Evolutionary conservation across 768 basidiomycete genomes (phyloP), one percentile per base, ranked within the genome.

Genomic region (Kwoniella dendrophila): DNA sequence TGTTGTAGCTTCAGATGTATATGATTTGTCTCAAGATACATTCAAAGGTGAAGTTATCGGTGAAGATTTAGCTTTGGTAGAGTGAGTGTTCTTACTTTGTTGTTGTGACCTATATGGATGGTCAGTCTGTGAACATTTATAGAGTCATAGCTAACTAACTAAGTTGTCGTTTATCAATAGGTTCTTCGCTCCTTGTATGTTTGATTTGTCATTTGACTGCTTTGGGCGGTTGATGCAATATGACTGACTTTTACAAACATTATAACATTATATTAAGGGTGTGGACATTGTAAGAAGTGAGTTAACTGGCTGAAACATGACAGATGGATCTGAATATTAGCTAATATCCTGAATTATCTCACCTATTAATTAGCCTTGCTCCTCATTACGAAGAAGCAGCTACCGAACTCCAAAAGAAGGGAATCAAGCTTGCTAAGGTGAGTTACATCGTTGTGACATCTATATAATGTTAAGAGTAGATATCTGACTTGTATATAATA

Each of bases 351-450:
- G 4, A 2, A 18, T 26, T 26, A 2, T n/a, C 54, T 40, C 8
- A 49, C 29, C 16, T 29, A 4, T 47, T 3, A 7, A 7, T 36
- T 56, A 78, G 92, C 33, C 84, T 96, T 55, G 92, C 92, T 22
- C 93, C 93, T 55, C 88, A 95, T 66, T 95, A 94, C 69, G 91
- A 94, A 67, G 80, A 80, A 78, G 95, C 96, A 3, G 93, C 96
- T 1, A 95, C 94, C 11, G 82, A 86, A 34, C 87, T 99, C 79
- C 96, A 95, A 82, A 55, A 57, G 18, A 88, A 88, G 67, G 90
- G 87, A 79, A 91, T 99, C 81, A 89, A 89, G 79, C 81, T 99
- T 55, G 93, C 93, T 68, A 95, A 97, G 78, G 72, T 74, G 33
- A 36, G 70, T 54, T 52, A 51, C 1, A 33, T 18, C 7, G 2